Conservation (phyloP, 768 basidiomycete species). For the Tricholoma bakamatsutake region DNA sequence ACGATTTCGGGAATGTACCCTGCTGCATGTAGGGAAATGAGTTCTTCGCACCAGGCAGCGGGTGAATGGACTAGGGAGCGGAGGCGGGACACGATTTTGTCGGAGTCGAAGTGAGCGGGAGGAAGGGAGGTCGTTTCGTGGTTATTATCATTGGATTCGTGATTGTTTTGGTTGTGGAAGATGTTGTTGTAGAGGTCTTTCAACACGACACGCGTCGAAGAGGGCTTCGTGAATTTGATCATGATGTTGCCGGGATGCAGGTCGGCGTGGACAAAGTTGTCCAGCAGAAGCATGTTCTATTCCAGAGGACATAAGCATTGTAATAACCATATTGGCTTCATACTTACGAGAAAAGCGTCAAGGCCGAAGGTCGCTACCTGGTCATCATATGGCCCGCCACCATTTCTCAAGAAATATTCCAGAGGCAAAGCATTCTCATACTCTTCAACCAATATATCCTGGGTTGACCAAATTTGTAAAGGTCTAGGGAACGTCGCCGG, state of each 20-base stretch:
- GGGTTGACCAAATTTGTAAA: constrained; percentile 72
- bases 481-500: constrained; percentile 90
- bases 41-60: constrained; percentile 62
- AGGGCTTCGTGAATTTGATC: constrained; percentile 92
- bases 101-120: constrained; percentile 42
- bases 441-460: constrained; percentile 86
- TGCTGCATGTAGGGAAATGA: constrained; percentile 50
- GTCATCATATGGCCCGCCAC: constrained; percentile 88
- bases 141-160: constrained; percentile 3
- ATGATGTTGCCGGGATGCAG: constrained; percentile 95
- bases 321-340: neutral
- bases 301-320: constrained; percentile 1
- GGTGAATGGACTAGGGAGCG: constrained; percentile 52
- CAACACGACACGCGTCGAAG: constrained; percentile 60
- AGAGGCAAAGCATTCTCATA: constrained; percentile 89
- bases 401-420: constrained; percentile 80
- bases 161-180: constrained; percentile 31
- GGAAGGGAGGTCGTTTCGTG: constrained; percentile 20
- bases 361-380: constrained; percentile 88
- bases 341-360: constrained; percentile 86
- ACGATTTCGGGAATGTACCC: constrained; percentile 94
- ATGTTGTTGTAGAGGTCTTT: constrained; percentile 51
- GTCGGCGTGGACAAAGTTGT: constrained; percentile 95
- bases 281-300: constrained; percentile 95
- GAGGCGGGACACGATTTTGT: constrained; percentile 66